These are phyloP conservation scores for Eucalyptus polybractea DNA, from an alignment of 345 rosid species.

Conservation along the genomic window DNA sequence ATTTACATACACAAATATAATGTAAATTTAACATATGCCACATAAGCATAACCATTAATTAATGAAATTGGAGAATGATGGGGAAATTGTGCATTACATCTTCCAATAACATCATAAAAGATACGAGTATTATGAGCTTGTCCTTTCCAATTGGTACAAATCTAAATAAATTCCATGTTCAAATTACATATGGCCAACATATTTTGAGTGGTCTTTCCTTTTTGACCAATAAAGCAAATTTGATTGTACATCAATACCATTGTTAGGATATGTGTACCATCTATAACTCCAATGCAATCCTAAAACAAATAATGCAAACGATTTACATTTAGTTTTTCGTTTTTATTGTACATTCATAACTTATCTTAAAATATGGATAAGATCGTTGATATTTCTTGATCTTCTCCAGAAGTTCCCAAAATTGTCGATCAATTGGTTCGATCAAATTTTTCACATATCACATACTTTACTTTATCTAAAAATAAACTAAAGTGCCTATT, in stretches of 20 bases:
- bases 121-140: rapidly evolving
- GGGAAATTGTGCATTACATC: neutral
- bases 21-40: too few species aligned
- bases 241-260: neutral
- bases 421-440: too few species aligned
- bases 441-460: too few species aligned
- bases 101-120: neutral
- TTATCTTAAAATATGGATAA: too few species aligned
- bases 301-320: neutral
- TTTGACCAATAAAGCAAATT: neutral
- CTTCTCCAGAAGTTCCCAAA: too few species aligned
- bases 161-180: neutral
- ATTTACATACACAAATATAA: too few species aligned
- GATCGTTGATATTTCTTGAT: too few species aligned
- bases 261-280: neutral
- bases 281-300: neutral
- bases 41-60: too few species aligned
- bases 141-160: neutral
- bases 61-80: too few species aligned
- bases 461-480: too few species aligned
- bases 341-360: neutral
- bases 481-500: too few species aligned
- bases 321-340: neutral
- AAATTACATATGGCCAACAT: neutral
- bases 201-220: neutral